Percentiles rank a stretch among this genome's conserved stretches.
phyloP scores from a whole-genome alignment of 2,329 filamentous ascomycete species.

The Xylaria sp. region DNA sequence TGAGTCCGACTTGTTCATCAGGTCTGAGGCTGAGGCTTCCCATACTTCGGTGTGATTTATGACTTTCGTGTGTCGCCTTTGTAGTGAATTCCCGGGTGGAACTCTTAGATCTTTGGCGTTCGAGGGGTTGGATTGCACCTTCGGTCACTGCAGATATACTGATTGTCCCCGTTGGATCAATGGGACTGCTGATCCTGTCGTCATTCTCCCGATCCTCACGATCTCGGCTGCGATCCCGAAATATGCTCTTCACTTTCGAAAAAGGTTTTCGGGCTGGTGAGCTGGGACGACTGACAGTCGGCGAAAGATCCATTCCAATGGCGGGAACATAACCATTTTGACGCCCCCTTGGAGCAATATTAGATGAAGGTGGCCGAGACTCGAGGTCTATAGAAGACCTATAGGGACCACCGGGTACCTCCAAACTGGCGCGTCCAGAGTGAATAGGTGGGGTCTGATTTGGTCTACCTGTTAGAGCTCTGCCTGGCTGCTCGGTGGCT shows the following conservation, averaged over 20 bases:
- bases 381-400: slow-evolving; percentile 58
- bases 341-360: slow-evolving; percentile 57
- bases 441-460: slow-evolving; percentile 49
- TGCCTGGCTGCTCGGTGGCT: slow-evolving; percentile 37
- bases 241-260: slow-evolving; percentile 65
- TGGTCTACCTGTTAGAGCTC: slow-evolving; percentile 35
- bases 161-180: slow-evolving; percentile 43
- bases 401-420: slow-evolving; percentile 57
- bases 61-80: slow-evolving; percentile 58
- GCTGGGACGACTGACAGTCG: slow-evolving; percentile 68
- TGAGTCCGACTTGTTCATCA: slow-evolving; percentile 67
- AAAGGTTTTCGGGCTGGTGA: slow-evolving; percentile 73
- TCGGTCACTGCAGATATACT: slow-evolving; percentile 47
- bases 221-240: slow-evolving; percentile 65
- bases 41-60: slow-evolving; percentile 61
- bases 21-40: slow-evolving; percentile 60
- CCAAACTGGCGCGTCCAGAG: slow-evolving; percentile 58
- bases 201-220: slow-evolving; percentile 55
- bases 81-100: slow-evolving; percentile 53
- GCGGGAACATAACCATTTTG: slow-evolving; percentile 65
- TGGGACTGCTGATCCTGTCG: slow-evolving; percentile 48
- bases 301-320: slow-evolving; percentile 72
- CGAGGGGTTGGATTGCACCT: slow-evolving; percentile 45
- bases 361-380: slow-evolving; percentile 63
- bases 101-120: slow-evolving; percentile 53